phyloP scores from a whole-genome alignment of 1,284 basidiomycete species.

The Ganoderma boninense region DNA sequence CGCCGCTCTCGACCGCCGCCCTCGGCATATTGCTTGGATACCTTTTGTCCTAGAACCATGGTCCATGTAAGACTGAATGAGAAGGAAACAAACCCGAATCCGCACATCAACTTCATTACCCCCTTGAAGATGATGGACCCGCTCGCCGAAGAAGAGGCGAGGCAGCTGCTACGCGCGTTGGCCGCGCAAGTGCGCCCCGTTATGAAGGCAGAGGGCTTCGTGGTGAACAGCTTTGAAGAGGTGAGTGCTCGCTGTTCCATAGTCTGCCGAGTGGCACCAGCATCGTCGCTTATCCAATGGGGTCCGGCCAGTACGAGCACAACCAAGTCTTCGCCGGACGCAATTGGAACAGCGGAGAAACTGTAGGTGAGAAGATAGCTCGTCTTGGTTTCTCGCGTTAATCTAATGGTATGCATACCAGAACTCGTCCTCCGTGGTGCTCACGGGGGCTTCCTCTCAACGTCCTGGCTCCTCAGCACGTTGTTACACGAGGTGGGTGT shows the following conservation, averaged over 20 bases:
- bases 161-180: constrained; percentile 74
- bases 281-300: not conserved
- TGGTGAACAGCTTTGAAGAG: constrained; percentile 82
- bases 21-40: not conserved
- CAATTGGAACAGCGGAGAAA: constrained; percentile 85
- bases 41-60: constrained; percentile 50
- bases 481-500: constrained; percentile 80
- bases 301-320: constrained; percentile 66
- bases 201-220: constrained; percentile 81
- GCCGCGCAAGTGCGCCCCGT: constrained; percentile 83
- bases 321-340: constrained; percentile 81
- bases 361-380: constrained; percentile 60
- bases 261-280: not conserved
- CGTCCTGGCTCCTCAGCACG: constrained; percentile 76
- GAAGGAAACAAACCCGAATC: constrained; percentile 75
- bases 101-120: constrained; percentile 77
- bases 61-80: constrained; percentile 78
- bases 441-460: constrained; percentile 66
- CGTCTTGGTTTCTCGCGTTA: not conserved
- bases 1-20: not conserved
- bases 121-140: constrained; percentile 55
- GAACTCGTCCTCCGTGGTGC: constrained; percentile 76
- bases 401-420: constrained; percentile 38
- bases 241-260: constrained; percentile 46
- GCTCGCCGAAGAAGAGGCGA: constrained; percentile 62